A percentile compares a stretch with the other conserved stretches of the same genome.
phyloP scores from a whole-genome alignment of 257 asterid species.

The Solanum neorickii region DNA sequence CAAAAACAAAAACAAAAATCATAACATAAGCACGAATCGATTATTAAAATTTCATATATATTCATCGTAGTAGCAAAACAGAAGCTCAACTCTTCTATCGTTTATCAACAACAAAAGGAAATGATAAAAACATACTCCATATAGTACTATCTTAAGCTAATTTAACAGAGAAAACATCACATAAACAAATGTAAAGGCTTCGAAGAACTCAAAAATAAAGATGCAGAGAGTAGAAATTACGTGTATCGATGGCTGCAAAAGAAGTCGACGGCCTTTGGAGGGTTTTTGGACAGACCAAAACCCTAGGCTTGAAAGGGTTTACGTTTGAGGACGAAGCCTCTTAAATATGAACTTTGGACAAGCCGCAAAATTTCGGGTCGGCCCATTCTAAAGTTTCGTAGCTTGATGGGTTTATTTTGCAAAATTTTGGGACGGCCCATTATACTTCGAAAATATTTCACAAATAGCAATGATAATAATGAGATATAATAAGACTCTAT shows the following conservation, averaged over 20 bases:
- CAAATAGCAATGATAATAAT: too few relatives aligned
- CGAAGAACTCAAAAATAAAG: not conserved
- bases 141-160: not conserved
- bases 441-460: not conserved
- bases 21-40: not conserved
- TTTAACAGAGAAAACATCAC: not conserved
- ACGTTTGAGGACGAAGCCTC: not conserved
- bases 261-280: not conserved
- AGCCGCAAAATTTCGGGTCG: not conserved
- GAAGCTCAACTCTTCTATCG: not conserved
- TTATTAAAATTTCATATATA: not conserved
- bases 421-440: not conserved
- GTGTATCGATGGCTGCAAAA: not conserved
- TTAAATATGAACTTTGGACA: not conserved
- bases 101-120: not conserved
- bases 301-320: not conserved
- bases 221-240: not conserved
- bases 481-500: too few relatives aligned
- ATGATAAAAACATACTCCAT: not conserved
- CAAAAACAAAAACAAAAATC: not conserved
- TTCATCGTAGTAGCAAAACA: not conserved
- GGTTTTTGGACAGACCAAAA: not conserved
- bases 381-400: not conserved
- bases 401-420: not conserved
- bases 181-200: not conserved